Base-by-base conservation (phyloP, 1,284 basidiomycete genomes). In the Pulchroboletus neoregius region DNA sequence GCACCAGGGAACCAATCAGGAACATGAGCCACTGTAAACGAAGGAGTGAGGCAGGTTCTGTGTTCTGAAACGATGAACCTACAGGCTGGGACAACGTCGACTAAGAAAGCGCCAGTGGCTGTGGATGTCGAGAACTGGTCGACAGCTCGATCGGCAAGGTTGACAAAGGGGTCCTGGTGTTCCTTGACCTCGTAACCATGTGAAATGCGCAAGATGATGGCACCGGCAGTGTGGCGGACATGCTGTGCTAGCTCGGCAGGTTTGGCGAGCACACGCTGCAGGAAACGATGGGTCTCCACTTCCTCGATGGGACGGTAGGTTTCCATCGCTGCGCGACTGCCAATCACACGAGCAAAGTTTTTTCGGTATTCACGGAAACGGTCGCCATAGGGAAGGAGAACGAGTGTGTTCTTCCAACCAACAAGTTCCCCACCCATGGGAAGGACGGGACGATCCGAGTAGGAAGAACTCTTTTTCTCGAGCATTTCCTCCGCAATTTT, bases 1-100 rank as follows among this genome's bases (percentile, higher is more conserved):
- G 80, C 77, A 22, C 83, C 82, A 20, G 82, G 83, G 52, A 83
- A 71, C 82, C 83, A 85, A 8, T 68, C 62, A 10, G 82, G 82
- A 38, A 84, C 55, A 52, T 82, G 68, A 39, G 72, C 71, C 58
- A 85, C 82, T 83, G 46, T 12, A 43, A 37, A 26, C 46, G 15
- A 47, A 23, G 23, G n/a, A 22, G 36, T 50, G 43, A 43, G 43
- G n/a, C 26, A 24, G 7, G 2, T n/a, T 23, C 30, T 22, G 30
- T 45, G 22, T 22, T 38, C 34, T 52, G 39, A 46, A 45, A 31
- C 16, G 38, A 43, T 36, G 24, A 3, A 63, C 74, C 49, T 66
- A 82, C 81, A 58, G 22, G 68, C 57, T 22, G 81, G 82, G 6
- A 82, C 61, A 22, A 80, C 55, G 58, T 84, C 81, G 35, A 83